Evolutionary conservation across 2,329 filamentous ascomycete genomes (phyloP), one percentile per base, ranked within the genome.

Genomic region (Zymoseptoria passerinii): DNA sequence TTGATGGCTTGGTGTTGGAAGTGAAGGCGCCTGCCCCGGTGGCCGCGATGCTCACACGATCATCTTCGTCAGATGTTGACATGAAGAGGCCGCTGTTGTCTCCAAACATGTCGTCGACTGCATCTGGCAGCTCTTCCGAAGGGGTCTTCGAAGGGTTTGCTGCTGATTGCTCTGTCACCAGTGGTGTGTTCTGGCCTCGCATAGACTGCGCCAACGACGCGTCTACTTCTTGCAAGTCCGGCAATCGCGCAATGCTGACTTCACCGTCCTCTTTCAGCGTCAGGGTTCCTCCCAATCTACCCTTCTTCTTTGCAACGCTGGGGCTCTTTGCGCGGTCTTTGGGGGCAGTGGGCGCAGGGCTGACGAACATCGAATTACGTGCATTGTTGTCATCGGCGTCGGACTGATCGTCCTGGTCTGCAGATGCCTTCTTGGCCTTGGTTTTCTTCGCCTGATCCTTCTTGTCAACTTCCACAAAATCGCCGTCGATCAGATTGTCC

Each of bases 381-480:
- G 35, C 35, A 7, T 44, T 16, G 35, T 7, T 16, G 10, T 44
- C 16, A 16, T 44, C 16, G 35, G 35, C 35, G n/a, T 44, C 35
- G 35, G 35, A 44, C n/a, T 44, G 35, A 20, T 54, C 28, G 28
- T 20, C 20, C 18, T 28, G 9, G 55, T 52, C 49, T n/a, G 49
- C 49, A 10, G 28, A 7, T 10, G 52, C 20, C 20, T 28, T 18
- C 23, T 19, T 28, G 9, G n/a, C 40, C 23, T 28, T 20, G 27
- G 13, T 28, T 51, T 29, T 50, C 48, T 53, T 49, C 19, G n/a
- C 40, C 3, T 28, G 40, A 16, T 40, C 48, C 13, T 29, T 52
- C 52, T 59, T 50, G 16, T 61, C 20, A 8, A 54, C 56, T 23
- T 16, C 48, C 27, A 53, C 51, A 29, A 58, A 61, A 8, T 28